Percentiles rank a stretch among this genome's conserved stretches.
Conservation (phyloP, 2,329 filamentous ascomycete species). For the Phyllosticta paracitricarpa region DNA sequence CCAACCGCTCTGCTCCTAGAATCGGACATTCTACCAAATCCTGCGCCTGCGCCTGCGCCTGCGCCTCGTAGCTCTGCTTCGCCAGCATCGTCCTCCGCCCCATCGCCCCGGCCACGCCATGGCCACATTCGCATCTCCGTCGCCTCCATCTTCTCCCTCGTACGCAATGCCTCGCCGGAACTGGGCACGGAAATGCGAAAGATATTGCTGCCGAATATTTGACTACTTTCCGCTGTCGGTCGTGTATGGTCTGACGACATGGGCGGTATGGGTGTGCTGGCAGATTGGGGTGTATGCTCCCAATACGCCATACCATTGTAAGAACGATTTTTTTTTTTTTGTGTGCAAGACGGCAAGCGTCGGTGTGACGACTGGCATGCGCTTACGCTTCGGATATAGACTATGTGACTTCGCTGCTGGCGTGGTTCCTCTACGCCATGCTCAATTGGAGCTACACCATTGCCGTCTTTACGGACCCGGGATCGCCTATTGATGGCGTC, state of each 20-base stretch:
- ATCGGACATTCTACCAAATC: not conserved
- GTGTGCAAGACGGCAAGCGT: not conserved
- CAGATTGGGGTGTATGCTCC: constrained; percentile 48
- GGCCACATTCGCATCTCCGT: constrained; percentile 31
- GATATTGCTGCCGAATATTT: constrained; percentile 68
- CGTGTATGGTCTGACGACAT: constrained; percentile 82
- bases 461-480: constrained; percentile 87
- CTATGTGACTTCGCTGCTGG: constrained; percentile 48
- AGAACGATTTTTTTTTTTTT: constrained; percentile 7
- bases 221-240: constrained; percentile 83
- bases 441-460: constrained; percentile 85
- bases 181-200: constrained; percentile 65
- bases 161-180: constrained; percentile 27
- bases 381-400: constrained; percentile 17
- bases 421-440: constrained; percentile 62
- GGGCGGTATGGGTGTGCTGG: constrained; percentile 82
- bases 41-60: not conserved
- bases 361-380: not conserved
- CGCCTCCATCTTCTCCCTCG: constrained; percentile 29
- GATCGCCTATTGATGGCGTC: constrained; percentile 45
- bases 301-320: not conserved
- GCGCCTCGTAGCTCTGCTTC: not conserved
- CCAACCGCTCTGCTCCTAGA: not conserved
- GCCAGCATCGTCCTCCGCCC: not conserved
- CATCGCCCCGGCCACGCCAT: constrained; percentile 14